Evolutionary conservation across 2,329 filamentous ascomycete species (phyloP).

Genomic region (Arthrobotrys conoides): DNA sequence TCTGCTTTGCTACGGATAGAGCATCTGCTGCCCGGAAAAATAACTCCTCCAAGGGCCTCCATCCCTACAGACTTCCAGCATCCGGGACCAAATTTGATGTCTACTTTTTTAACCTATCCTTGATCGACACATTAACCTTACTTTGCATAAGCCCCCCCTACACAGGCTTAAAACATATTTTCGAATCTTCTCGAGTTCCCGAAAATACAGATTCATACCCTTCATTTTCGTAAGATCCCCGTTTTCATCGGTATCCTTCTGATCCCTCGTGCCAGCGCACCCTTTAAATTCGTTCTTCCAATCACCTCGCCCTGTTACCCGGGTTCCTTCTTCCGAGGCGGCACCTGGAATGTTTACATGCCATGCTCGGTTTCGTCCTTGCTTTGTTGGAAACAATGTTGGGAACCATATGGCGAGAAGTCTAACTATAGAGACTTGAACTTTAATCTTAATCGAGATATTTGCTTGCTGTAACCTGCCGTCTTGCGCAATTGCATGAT

Average conservation of each 20-base stretch:
- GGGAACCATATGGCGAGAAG: not conserved
- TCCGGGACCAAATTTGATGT: not conserved
- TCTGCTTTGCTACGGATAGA: not conserved
- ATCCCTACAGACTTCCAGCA: too few relatives aligned
- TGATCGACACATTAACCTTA: constrained; percentile 21
- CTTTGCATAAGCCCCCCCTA: not conserved
- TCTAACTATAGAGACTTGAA: constrained; percentile 33
- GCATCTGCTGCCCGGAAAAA: not conserved
- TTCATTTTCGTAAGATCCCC: not conserved
- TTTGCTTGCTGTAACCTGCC: not conserved
- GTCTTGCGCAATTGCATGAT: not conserved
- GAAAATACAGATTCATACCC: not conserved
- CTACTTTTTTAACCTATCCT: constrained; percentile 9
- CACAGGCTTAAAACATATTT: not conserved
- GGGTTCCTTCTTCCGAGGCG: constrained; percentile 34
- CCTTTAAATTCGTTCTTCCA: constrained; percentile 8
- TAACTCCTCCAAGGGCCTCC: too few relatives aligned
- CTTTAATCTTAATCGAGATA: too few relatives aligned
- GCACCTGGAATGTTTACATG: not conserved
- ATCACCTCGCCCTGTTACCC: constrained; percentile 18
- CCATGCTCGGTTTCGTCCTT: constrained; percentile 11
- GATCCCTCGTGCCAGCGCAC: constrained; percentile 16
- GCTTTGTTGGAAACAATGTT: constrained; percentile 27
- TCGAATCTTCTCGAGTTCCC: constrained; percentile 20
- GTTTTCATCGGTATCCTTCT: constrained; percentile 10